phyloP scores from a whole-genome alignment of 768 basidiomycete genomes.

The Nevesoporus exiguus region DNA sequence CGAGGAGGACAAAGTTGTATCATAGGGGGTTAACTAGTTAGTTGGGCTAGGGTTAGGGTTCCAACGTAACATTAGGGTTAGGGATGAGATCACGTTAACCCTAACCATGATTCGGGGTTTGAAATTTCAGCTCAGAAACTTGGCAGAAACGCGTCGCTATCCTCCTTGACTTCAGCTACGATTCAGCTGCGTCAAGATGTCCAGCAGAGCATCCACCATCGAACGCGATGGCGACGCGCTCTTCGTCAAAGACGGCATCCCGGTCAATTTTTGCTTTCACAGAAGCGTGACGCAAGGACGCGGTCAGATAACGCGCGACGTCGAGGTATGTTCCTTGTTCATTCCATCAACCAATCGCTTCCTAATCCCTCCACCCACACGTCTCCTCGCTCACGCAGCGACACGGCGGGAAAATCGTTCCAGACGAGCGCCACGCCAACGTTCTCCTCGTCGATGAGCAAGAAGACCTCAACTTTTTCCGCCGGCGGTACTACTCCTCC shows the following conservation, averaged over 20 bases:
- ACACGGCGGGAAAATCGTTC: constrained; percentile 20
- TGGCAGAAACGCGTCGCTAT: neutral
- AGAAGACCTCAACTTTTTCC: constrained; percentile 22
- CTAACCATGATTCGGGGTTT: constrained; percentile 31
- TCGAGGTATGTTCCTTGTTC: constrained; percentile 14
- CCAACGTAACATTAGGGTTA: neutral
- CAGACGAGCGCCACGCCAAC: constrained; percentile 15
- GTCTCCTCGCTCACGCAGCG: constrained; percentile 5
- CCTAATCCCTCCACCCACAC: no score
- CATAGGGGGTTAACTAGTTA: neutral
- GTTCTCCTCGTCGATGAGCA: constrained; percentile 32
- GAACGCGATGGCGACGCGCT: constrained; percentile 10
- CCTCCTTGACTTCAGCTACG: no score
- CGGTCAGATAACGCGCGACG: constrained; percentile 13
- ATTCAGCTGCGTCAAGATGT: neutral
- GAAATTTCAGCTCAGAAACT: constrained; percentile 14
- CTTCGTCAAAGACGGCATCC: constrained; percentile 22
- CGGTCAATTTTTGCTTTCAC: constrained; percentile 30
- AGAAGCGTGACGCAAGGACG: constrained; percentile 23
- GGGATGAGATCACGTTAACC: constrained; percentile 19
- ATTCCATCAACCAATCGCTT: no score
- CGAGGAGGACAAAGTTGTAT: neutral
- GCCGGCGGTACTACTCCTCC: constrained; percentile 25
- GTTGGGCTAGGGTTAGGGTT: neutral
- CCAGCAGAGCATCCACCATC: neutral